These are phyloP conservation scores for Penicillium corylophilum DNA, from an alignment of 2,329 filamentous ascomycete species.

Conservation along the genomic window DNA sequence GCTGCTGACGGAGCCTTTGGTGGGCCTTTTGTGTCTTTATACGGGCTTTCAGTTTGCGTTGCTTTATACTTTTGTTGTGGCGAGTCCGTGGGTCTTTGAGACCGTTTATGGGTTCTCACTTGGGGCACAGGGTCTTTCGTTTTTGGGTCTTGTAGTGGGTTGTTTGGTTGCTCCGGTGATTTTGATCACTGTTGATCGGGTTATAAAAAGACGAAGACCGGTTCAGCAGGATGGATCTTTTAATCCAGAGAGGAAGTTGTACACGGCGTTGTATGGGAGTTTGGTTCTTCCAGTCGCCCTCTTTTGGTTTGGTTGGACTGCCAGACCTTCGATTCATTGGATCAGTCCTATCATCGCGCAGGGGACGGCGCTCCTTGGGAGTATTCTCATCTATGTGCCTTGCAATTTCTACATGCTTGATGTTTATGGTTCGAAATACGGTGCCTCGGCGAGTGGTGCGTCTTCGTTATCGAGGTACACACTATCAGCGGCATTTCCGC, in stretches of 20 bases:
- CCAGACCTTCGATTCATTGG: slow-evolving; percentile 29
- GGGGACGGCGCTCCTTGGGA: slow-evolving; percentile 24
- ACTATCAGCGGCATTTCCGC: slow-evolving; percentile 36
- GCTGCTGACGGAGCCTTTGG: slow-evolving; percentile 68
- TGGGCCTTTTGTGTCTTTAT: slow-evolving; percentile 66
- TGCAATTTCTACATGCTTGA: slow-evolving; percentile 44
- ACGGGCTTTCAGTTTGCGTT: slow-evolving; percentile 75
- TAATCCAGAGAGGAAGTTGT: slow-evolving; percentile 26
- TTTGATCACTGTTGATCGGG: slow-evolving; percentile 43
- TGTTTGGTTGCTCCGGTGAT: slow-evolving; percentile 55
- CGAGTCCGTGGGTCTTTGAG: slow-evolving; percentile 79
- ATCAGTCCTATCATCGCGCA: slow-evolving; percentile 30
- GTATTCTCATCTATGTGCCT: slow-evolving; percentile 35
- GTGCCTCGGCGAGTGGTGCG: slow-evolving; percentile 36
- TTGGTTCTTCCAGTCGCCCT: slow-evolving; percentile 53
- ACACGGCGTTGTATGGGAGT: slow-evolving; percentile 26
- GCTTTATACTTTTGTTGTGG: slow-evolving; percentile 81
- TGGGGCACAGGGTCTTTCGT: slow-evolving; percentile 71
- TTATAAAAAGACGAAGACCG: slow-evolving; percentile 47
- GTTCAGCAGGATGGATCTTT: slow-evolving; percentile 46
- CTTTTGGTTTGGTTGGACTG: slow-evolving; percentile 71
- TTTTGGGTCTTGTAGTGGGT: slow-evolving; percentile 75
- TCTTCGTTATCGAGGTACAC: slow-evolving; percentile 28
- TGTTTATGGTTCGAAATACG: slow-evolving; percentile 41
- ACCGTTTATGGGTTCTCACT: slow-evolving; percentile 52